A percentile compares a stretch with the other conserved stretches of the same genome.
phyloP scores from a whole-genome alignment of 139 green algal species.

The Coccomyxa sp. region DNA sequence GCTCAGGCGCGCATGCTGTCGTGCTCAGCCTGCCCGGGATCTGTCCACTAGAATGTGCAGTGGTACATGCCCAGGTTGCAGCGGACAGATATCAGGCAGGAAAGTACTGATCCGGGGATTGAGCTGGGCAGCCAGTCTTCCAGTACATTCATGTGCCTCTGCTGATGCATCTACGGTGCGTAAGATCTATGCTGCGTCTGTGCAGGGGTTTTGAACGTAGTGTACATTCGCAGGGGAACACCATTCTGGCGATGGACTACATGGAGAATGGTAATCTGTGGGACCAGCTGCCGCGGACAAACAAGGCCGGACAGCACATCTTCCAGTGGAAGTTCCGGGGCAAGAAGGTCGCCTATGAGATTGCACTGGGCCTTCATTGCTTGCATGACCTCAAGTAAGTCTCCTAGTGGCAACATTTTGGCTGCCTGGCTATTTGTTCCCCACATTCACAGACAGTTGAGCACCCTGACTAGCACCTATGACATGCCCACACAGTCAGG shows the following conservation, averaged over 20 bases:
- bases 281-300: neutral
- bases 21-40: neutral
- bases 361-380: neutral
- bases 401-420: too few species aligned
- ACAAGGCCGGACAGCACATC: neutral
- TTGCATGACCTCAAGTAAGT: conserved; percentile 1
- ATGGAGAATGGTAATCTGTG: neutral
- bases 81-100: too few species aligned
- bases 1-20: neutral
- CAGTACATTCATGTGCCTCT: neutral
- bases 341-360: neutral
- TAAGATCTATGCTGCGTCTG: neutral
- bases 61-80: neutral
- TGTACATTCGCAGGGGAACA: neutral
- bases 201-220: neutral
- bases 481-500: too few species aligned
- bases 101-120: too few species aligned
- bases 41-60: neutral
- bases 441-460: too few species aligned
- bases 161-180: neutral
- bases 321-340: neutral
- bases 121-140: too few species aligned
- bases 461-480: too few species aligned
- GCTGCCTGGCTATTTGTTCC: neutral
- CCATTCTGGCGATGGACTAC: conserved; percentile 1